Base-by-base conservation (phyloP, 2,329 filamentous ascomycete genomes). In the Cercospora citrullina region DNA sequence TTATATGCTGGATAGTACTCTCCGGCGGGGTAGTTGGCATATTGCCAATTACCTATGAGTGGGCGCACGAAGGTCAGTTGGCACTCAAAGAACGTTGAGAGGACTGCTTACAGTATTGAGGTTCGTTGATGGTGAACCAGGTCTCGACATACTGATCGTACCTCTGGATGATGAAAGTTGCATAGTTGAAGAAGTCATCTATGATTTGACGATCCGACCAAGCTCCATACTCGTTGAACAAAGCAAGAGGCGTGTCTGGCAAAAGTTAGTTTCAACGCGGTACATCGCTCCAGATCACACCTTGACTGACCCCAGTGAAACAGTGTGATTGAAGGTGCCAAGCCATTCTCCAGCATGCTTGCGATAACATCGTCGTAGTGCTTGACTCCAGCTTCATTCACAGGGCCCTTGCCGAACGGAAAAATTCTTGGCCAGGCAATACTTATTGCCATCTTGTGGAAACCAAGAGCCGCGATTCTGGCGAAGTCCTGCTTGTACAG, bases 351-450 rank as follows among this genome's bases (percentile, higher is more conserved):
- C 0, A 83, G 72, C 8, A 80, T 74, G 12, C 78, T 79, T 28
- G 82, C 75, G 48, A 85, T 84, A 12, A 85, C 71, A 65, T 84
- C 81, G 36, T 84, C 78, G 68, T 85, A 85, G 66, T 85, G 84
- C 4, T 77, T 74, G 12, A 85, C 75, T 0, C 78, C 84, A 39
- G 80, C 73, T 65, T 83, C 76, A 63, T 85, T 85, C 64, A 86
- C 75, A 0, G 81, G 81, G 8, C 80, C 81, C 0, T 78, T 79
- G 1, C 80, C 82, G 64, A 85, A 85, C 0, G 84, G 84, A 5
- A 85, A 75, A 61, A 85, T 83, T 0, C 84, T 79, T 1, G 80
- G 76, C 84, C 83, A 85, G 0, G 82, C 77, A 33, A 85, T 81
- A 2, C 79, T 80, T 73, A 84, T 84, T n/a, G 73, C 76, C 67